Evolutionary conservation across 208 protist species (phyloP), one percentile per base, ranked within the genome.

Genomic region (Leishmania amazonensis): DNA sequence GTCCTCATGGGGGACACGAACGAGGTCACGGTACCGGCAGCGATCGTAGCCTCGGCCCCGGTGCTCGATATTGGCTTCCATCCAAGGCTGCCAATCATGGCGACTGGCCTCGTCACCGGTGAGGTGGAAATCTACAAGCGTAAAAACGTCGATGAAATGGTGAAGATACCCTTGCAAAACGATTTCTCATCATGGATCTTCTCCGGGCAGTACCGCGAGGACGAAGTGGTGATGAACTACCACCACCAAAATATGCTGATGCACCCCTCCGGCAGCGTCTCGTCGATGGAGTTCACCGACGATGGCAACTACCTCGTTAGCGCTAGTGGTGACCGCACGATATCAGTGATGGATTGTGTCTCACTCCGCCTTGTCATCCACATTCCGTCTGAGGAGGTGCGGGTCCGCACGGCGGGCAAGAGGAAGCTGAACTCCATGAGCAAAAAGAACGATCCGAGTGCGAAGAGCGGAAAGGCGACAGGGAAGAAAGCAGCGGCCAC

Each of bases 221-320:
- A 87, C 73, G 88, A 90, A 6, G 87, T 95, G 9, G 81, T 89
- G 60, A 80, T 90, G 70, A 91, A 87, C 75, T 88, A 95, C 67
- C 85, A 91, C 54, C 83, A 93, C 49, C 82, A 90, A 60, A 96
- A 95, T 83, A 90, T 96, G 81, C 90, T 85, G 60, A 96, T 97
- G 94, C 94, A 97, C 79, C 94, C 93, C 6, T 83, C 75, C 0
- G 95, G 93, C 47, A 83, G 86, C 75, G 85, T 96, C 42, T 87
- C 93, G 35, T 77, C 89, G n/a, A 90, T 97, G 85, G 93, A 97
- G 89, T 97, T 97, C 83, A 97, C 95, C 4, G 95, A 96, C 81
- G 91, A 96, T 78, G 95, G 95, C 19, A 80, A 84, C 38, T 95
- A 97, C 71, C 86, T 97, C 21, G 95, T 96, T 6, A 92, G 91